Percentiles rank a stretch among this genome's conserved stretches.
These are phyloP conservation scores for Xerocomellus chrysenteron DNA, from an alignment of 768 basidiomycete species.

Conservation along the genomic window DNA sequence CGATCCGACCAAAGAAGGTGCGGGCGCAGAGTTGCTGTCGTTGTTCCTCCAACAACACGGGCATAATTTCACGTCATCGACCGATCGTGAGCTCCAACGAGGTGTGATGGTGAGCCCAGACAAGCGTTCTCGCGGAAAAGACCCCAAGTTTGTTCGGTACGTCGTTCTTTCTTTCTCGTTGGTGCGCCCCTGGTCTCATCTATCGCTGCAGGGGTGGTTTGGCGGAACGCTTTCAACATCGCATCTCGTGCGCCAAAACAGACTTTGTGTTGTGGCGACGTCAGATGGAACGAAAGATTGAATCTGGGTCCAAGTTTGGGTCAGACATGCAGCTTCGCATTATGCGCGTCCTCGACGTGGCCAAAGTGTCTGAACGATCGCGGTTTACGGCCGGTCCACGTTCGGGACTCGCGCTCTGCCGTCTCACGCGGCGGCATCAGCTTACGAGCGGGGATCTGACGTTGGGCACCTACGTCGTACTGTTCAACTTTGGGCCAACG, in stretches of 20 bases:
- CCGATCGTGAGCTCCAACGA: conserved; percentile 41
- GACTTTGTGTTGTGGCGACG: conserved; percentile 53
- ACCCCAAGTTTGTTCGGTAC: conserved; percentile 48
- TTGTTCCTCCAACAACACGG: conserved; percentile 52
- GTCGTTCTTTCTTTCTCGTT: conserved; percentile 20
- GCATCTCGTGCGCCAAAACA: conserved; percentile 44
- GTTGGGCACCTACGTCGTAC: conserved; percentile 33
- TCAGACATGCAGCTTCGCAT: conserved; percentile 47
- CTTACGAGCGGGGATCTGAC: conserved; percentile 16
- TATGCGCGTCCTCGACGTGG: conserved; percentile 39
- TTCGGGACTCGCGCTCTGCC: conserved; percentile 45
- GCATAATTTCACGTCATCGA: conserved; percentile 34
- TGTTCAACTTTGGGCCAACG: conserved; percentile 38
- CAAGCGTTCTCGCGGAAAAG: conserved; percentile 46
- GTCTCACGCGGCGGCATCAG: conserved; percentile 26
- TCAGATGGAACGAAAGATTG: conserved; percentile 42
- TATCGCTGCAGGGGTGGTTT: conserved; percentile 49
- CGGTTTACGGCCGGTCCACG: conserved; percentile 27
- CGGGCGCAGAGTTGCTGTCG: conserved; percentile 50
- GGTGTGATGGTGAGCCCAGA: conserved; percentile 60
- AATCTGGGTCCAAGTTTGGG: conserved; percentile 28
- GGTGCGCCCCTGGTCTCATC: background rate
- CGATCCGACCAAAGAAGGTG: conserved; percentile 50
- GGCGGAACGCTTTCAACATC: conserved; percentile 47
- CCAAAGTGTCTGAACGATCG: conserved; percentile 29